A percentile compares a stretch with the other conserved stretches of the same genome.
These are phyloP conservation scores for Pestalotiopsis sp. DNA, from an alignment of 2,329 filamentous ascomycete genomes.

Conservation along the genomic window DNA sequence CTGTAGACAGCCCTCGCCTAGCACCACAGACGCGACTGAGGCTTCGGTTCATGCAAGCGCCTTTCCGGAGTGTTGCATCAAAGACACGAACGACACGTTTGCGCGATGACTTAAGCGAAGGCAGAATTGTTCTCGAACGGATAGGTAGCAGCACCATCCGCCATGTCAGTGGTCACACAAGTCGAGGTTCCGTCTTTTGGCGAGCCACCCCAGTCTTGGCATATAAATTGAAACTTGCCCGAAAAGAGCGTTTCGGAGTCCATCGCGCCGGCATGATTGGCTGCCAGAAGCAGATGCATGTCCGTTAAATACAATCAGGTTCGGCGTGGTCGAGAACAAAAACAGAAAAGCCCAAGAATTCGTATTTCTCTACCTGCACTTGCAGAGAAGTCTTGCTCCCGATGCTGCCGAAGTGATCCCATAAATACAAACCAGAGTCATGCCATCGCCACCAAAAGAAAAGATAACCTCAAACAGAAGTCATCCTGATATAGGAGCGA, in stretches of 20 bases:
- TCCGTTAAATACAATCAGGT: not conserved
- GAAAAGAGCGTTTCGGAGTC: conserved; percentile 9
- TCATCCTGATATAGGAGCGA: not conserved
- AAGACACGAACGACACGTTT: no score
- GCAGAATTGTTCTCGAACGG: no score
- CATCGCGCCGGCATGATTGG: conserved; percentile 10
- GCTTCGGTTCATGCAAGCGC: no score
- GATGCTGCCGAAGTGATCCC: not conserved
- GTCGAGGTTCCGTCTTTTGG: no score
- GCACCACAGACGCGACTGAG: no score
- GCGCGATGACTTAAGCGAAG: no score
- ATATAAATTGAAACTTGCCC: not conserved
- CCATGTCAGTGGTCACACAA: no score
- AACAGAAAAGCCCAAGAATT: not conserved
- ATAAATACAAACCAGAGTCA: not conserved
- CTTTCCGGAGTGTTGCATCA: no score
- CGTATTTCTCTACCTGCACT: not conserved
- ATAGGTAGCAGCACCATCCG: no score
- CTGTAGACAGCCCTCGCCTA: no score
- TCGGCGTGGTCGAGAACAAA: not conserved
- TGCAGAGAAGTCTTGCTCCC: not conserved
- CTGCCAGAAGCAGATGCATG: not conserved
- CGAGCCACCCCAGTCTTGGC: not conserved
- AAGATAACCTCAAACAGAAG: not conserved
- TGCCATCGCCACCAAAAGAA: not conserved